Percentiles rank a stretch among this genome's conserved stretches.
phyloP scores from a whole-genome alignment of 1,139 yeast species.

The Yamadazyma diddensiae region DNA sequence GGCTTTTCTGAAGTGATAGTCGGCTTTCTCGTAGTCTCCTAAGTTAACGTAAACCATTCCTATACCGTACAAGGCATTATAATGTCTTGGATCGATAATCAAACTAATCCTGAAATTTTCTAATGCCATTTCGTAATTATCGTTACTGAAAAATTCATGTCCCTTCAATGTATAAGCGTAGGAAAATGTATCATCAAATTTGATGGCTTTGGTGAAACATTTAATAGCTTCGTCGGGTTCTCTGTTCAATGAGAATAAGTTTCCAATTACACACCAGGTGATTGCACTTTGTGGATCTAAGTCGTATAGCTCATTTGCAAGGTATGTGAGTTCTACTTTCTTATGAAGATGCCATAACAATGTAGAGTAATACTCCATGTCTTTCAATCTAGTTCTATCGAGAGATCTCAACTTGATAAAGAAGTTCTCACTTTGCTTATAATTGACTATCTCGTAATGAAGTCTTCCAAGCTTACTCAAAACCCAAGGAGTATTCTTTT shows the following conservation, averaged over 20 bases:
- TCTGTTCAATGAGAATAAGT: conserved; percentile 75
- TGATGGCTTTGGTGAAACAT: conserved; percentile 79
- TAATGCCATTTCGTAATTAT: conserved; percentile 87
- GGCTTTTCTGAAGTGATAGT: conserved; percentile 84
- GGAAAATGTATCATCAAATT: conserved; percentile 67
- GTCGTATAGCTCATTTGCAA: conserved; percentile 80
- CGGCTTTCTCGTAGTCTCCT: conserved; percentile 83
- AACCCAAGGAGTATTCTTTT: conserved; percentile 82
- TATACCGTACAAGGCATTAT: conserved; percentile 93
- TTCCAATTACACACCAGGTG: conserved; percentile 93
- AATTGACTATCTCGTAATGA: conserved; percentile 85
- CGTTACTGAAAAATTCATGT: conserved; percentile 85
- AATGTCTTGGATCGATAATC: conserved; percentile 75
- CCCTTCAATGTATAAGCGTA: conserved; percentile 94
- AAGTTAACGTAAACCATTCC: conserved; percentile 91
- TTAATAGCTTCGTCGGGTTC: conserved; percentile 91
- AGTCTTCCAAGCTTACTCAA: conserved; percentile 74
- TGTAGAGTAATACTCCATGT: conserved; percentile 91
- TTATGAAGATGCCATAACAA: conserved; percentile 89
- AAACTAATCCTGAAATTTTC: conserved; percentile 81
- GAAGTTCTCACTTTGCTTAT: conserved; percentile 67
- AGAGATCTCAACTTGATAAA: conserved; percentile 60
- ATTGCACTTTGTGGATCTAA: conserved; percentile 66
- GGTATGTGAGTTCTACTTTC: conserved; percentile 72
- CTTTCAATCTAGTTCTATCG: conserved; percentile 80